These are phyloP conservation scores for Artemisia annua DNA, from an alignment of 129 eudicot species.

Conservation along the genomic window DNA sequence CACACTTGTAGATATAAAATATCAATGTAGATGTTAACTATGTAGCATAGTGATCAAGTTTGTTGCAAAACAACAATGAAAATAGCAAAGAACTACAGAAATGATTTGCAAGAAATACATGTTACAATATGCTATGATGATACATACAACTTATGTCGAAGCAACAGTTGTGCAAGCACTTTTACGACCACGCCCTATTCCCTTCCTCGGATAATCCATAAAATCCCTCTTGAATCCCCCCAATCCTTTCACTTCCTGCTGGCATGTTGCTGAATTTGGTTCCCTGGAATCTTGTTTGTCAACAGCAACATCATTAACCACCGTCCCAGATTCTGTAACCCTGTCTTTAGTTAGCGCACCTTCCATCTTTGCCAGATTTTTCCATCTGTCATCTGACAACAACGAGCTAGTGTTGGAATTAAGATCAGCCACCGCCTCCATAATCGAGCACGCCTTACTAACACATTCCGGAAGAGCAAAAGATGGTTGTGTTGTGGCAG, in stretches of 20 bases:
- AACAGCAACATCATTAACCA: slow-evolving; percentile 13
- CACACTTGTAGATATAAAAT: slow-evolving; percentile 20
- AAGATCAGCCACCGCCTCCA: slow-evolving; percentile 95
- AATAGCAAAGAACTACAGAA: slow-evolving; percentile 15
- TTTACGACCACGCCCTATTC: slow-evolving; percentile 50
- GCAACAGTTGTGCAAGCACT: slow-evolving; percentile 17
- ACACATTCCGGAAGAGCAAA: slow-evolving; percentile 69
- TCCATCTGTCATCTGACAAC: slow-evolving; percentile 44
- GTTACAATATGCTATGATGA: slow-evolving; percentile 5
- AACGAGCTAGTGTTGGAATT: slow-evolving; percentile 54
- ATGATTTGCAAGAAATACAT: slow-evolving; percentile 38
- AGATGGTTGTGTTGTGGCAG: slow-evolving; percentile 26
- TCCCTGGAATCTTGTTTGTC: slow-evolving; percentile 50
- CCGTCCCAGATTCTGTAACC: slow-evolving; percentile 17
- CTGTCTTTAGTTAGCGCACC: not conserved
- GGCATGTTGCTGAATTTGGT: slow-evolving; percentile 46
- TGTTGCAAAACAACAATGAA: slow-evolving; percentile 7
- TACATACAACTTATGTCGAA: slow-evolving; percentile 23
- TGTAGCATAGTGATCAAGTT: slow-evolving; percentile 14
- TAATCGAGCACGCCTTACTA: slow-evolving; percentile 67
- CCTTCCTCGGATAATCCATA: slow-evolving; percentile 41
- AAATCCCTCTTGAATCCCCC: slow-evolving; percentile 41
- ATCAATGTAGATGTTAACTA: slow-evolving; percentile 14
- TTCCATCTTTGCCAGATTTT: slow-evolving; percentile 24
- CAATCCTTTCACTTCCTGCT: slow-evolving; percentile 33